phyloP scores from a whole-genome alignment of 164 flowering plant species.

The Cinnamomum chago region DNA sequence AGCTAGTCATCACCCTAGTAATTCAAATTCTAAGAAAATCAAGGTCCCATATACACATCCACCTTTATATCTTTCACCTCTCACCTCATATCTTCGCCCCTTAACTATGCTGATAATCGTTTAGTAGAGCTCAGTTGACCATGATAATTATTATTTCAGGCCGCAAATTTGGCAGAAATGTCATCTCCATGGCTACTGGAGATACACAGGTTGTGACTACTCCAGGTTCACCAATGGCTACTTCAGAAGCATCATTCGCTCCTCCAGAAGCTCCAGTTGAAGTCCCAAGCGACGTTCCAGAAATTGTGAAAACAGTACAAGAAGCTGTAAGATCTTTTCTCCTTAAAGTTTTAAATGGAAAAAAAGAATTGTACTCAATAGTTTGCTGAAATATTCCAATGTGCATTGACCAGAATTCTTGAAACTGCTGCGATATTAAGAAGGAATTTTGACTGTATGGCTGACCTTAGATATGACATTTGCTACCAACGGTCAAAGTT shows the following conservation, averaged over 20 bases:
- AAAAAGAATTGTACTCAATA: neutral
- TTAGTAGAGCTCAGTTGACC: no score
- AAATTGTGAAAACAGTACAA: slow-evolving; percentile 53
- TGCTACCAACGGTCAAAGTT: no score
- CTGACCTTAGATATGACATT: no score
- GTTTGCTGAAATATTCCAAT: no score
- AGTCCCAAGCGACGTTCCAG: slow-evolving; percentile 49
- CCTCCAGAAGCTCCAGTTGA: slow-evolving; percentile 35
- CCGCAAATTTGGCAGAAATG: slow-evolving; percentile 68
- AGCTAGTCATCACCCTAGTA: no score
- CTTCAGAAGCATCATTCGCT: neutral
- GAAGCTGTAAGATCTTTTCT: slow-evolving; percentile 48
- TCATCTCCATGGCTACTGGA: slow-evolving; percentile 70
- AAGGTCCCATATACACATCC: no score
- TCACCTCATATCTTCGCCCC: no score
- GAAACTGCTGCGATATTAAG: no score
- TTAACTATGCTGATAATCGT: no score
- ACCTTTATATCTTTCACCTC: no score
- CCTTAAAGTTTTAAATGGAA: no score
- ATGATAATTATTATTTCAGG: slow-evolving; percentile 33
- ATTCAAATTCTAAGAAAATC: no score
- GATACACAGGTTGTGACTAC: slow-evolving; percentile 22
- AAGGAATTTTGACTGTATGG: neutral
- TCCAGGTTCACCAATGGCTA: slow-evolving; percentile 19
- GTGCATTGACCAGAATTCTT: neutral